phyloP scores from a whole-genome alignment of 371 early-diverging fungal genomes.

The Dichotomocladium elegans region DNA sequence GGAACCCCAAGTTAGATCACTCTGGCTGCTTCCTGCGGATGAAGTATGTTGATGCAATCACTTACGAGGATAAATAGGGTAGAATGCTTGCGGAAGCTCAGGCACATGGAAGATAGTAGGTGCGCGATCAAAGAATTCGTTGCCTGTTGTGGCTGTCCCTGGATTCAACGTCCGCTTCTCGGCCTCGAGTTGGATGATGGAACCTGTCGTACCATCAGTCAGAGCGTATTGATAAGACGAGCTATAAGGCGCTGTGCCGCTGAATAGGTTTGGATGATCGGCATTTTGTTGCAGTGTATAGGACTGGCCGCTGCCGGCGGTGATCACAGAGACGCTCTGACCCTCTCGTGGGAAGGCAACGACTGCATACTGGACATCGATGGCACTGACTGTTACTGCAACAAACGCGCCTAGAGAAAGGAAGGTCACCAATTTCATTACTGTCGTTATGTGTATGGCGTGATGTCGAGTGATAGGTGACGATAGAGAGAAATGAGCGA shows the following conservation, averaged over 20 bases:
- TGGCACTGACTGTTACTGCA: no score
- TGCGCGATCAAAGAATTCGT: constrained; percentile 52
- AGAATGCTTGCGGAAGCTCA: constrained; percentile 48
- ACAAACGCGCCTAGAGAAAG: no score
- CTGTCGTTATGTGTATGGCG: not conserved
- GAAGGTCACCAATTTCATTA: no score
- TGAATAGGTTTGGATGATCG: constrained; percentile 28
- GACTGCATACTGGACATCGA: constrained; percentile 37
- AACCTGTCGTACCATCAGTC: constrained; percentile 11
- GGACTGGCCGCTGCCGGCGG: constrained; percentile 15
- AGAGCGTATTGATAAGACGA: constrained; percentile 32
- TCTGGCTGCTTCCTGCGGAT: not conserved
- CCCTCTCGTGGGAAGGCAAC: constrained; percentile 36
- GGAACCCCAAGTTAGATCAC: not conserved
- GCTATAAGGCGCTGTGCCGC: constrained; percentile 35
- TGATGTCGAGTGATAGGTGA: not conserved
- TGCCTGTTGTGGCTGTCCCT: constrained; percentile 38
- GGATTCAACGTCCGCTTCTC: constrained; percentile 30
- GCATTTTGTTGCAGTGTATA: constrained; percentile 20
- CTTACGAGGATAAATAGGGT: constrained; percentile 45
- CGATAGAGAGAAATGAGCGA: not conserved
- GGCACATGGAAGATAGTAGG: constrained; percentile 41
- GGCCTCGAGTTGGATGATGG: constrained; percentile 13
- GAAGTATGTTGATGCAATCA: no score
- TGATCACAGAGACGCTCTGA: constrained; percentile 26